phyloP scores from a whole-genome alignment of 345 rosid species.

The Arabidopsis arenosa region DNA sequence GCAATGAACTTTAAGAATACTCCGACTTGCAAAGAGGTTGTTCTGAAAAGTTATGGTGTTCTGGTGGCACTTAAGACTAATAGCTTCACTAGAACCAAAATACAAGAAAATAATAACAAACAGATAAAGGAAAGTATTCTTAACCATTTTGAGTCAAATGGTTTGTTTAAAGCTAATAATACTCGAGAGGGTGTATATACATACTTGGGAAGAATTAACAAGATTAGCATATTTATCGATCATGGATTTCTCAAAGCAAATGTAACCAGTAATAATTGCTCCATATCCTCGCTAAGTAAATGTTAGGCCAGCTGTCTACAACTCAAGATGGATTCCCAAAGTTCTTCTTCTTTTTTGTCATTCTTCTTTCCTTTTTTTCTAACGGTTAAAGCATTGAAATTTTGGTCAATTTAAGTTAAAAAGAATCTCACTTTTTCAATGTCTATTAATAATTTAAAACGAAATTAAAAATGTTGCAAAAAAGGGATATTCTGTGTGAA shows the following conservation, averaged over 20 bases:
- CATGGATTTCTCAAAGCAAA: not conserved
- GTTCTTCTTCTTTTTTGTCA: not conserved
- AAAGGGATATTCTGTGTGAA: not conserved
- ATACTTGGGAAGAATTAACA: not conserved
- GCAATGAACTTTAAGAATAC: constrained; percentile 25
- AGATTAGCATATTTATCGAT: not conserved
- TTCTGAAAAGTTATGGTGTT: constrained; percentile 20
- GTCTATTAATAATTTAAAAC: not conserved
- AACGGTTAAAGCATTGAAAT: not conserved
- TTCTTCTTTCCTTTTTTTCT: too few species aligned
- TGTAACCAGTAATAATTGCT: not conserved
- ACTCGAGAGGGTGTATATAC: not conserved
- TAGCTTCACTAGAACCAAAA: not conserved
- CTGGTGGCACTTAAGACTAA: not conserved
- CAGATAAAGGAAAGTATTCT: not conserved
- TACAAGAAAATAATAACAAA: not conserved
- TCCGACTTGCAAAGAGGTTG: not conserved
- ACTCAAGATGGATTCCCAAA: not conserved
- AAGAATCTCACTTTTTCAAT: not conserved
- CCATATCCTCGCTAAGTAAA: not conserved
- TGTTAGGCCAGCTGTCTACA: not conserved
- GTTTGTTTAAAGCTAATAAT: not conserved
- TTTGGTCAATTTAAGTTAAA: not conserved
- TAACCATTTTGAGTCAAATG: not conserved
- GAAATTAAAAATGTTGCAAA: not conserved